Evolutionary conservation across 352 stramenopile species (phyloP).

Genomic region (Phytophthora sojae): DNA sequence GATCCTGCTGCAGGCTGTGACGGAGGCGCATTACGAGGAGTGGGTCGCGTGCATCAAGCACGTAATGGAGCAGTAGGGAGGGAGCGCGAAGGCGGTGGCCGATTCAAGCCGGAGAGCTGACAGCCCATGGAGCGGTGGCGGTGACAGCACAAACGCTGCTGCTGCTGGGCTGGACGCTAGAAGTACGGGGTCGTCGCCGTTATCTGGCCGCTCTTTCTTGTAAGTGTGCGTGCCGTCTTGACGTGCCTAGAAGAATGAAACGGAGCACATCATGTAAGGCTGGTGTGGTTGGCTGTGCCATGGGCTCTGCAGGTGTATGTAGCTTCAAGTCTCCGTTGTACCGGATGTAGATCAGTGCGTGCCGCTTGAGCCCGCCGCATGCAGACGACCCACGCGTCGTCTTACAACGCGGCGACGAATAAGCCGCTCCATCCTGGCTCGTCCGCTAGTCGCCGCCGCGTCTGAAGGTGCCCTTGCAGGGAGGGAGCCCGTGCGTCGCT

Average conservation of each 20-base stretch:
- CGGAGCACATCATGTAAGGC: not conserved
- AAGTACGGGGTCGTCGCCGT: not conserved
- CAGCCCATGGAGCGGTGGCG: not conserved
- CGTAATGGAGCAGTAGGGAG: constrained; percentile 36
- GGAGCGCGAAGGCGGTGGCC: not conserved
- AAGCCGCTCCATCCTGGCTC: constrained; percentile 8
- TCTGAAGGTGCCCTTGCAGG: constrained; percentile 17
- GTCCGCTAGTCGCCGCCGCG: constrained; percentile 5
- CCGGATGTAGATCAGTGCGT: constrained; percentile 7
- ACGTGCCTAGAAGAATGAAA: constrained; percentile 10
- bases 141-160: not conserved
- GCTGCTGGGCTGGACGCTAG: not conserved
- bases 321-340: not conserved
- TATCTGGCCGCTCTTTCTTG: constrained; percentile 6
- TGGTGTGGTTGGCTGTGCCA: not conserved
- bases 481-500: constrained; percentile 23
- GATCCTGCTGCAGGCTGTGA: constrained; percentile 49
- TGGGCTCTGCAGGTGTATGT: not conserved
- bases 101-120: constrained; percentile 14
- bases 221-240: constrained; percentile 13
- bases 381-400: not conserved
- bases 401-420: constrained; percentile 24
- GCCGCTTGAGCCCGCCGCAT: not conserved
- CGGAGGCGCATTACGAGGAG: constrained; percentile 46
- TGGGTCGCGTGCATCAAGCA: constrained; percentile 44